These are phyloP conservation scores for Tremella yokohamensis DNA, from an alignment of 768 basidiomycete genomes.

Conservation along the genomic window DNA sequence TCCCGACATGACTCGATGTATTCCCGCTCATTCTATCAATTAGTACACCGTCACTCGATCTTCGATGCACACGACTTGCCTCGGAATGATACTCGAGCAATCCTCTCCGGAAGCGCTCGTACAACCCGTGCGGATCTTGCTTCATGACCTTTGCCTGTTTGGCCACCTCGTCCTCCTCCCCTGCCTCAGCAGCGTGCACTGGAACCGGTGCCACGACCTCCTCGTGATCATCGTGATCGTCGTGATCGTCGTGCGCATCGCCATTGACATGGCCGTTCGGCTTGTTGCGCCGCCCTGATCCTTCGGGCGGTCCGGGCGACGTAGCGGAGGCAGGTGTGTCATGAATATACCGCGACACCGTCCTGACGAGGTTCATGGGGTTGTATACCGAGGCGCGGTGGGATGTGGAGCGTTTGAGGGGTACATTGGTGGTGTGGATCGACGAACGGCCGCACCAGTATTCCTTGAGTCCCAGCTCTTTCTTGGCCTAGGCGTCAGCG, in stretches of 20 bases:
- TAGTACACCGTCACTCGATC: neutral
- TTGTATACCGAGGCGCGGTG: constrained; percentile 11
- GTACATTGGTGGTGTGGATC: constrained; percentile 15
- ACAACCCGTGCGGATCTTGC: constrained; percentile 21
- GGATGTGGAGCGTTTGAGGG: constrained; percentile 2
- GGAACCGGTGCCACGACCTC: too few species aligned
- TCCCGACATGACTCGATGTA: constrained; percentile 47
- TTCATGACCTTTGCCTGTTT: constrained; percentile 27
- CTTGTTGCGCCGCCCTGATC: constrained; percentile 4
- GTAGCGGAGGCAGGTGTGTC: neutral
- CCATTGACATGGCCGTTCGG: neutral
- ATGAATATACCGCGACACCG: constrained; percentile 10
- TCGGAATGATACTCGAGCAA: constrained; percentile 39
- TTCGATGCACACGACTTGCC: constrained; percentile 18
- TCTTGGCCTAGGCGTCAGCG: constrained; percentile 10
- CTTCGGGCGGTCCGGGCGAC: neutral
- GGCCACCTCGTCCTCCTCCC: constrained; percentile 18
- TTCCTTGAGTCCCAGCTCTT: constrained; percentile 26
- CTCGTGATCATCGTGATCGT: constrained; percentile 4
- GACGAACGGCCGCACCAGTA: constrained; percentile 40
- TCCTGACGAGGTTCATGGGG: constrained; percentile 13
- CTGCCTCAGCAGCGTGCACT: constrained; percentile 4
- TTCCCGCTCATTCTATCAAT: constrained; percentile 37
- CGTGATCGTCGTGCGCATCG: neutral
- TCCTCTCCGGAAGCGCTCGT: constrained; percentile 38